phyloP scores from a whole-genome alignment of 2,329 filamentous ascomycete species.

The Phaeophleospora eucalypticola region DNA sequence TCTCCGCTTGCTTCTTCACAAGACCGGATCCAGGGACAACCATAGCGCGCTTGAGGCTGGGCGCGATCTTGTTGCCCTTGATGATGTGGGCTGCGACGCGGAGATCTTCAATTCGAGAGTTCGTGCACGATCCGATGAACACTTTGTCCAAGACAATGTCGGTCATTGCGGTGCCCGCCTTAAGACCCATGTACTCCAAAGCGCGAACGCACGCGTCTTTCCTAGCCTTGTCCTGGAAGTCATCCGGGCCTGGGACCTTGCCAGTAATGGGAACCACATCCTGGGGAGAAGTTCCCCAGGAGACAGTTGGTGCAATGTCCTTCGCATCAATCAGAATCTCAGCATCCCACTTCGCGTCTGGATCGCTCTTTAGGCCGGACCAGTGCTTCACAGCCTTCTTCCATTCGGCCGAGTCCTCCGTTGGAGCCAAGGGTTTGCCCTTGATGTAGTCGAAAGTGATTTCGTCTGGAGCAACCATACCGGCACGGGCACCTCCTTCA shows the following conservation, averaged over 20 bases:
- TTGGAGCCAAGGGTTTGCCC: slow-evolving; percentile 81
- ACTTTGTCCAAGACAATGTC: slow-evolving; percentile 93
- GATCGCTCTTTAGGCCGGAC: slow-evolving; percentile 78
- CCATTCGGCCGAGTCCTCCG: slow-evolving; percentile 81
- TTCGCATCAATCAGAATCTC: slow-evolving; percentile 87
- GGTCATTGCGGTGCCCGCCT: slow-evolving; percentile 80
- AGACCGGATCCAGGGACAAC: slow-evolving; percentile 93
- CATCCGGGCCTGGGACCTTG: slow-evolving; percentile 82
- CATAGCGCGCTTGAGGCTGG: slow-evolving; percentile 91
- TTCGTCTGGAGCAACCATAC: slow-evolving; percentile 95
- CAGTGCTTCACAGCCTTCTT: slow-evolving; percentile 84
- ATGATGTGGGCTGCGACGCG: slow-evolving; percentile 81
- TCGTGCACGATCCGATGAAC: slow-evolving; percentile 97
- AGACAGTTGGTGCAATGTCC: slow-evolving; percentile 88
- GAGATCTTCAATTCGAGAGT: slow-evolving; percentile 93
- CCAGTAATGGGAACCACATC: slow-evolving; percentile 94
- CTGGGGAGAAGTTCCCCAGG: slow-evolving; percentile 96
- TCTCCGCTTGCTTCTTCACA: slow-evolving; percentile 86
- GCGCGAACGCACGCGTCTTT: slow-evolving; percentile 75
- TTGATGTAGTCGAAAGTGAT: slow-evolving; percentile 94
- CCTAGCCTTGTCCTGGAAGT: slow-evolving; percentile 74
- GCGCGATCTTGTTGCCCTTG: slow-evolving; percentile 78
- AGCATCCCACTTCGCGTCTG: slow-evolving; percentile 83
- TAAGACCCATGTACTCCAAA: slow-evolving; percentile 94
- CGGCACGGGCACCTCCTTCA: slow-evolving; percentile 88